Base-by-base conservation (phyloP, 177 flowering plant genomes). In the Vitis hybrid region DNA sequence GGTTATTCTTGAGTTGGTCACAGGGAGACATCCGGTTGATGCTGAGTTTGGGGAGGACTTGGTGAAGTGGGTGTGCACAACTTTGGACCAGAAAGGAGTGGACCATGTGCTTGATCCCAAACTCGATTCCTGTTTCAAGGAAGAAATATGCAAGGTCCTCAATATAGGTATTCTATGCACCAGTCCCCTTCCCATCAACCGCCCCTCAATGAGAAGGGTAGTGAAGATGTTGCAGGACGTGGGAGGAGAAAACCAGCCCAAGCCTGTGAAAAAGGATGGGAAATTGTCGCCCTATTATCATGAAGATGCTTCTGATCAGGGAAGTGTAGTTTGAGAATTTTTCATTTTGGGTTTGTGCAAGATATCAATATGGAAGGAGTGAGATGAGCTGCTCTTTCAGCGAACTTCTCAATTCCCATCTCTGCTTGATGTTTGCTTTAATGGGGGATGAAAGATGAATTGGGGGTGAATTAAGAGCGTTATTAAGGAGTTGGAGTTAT, bases 131-230 rank as follows among this genome's bases (percentile, higher is more conserved):
- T 85, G 91, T 73, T 88, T 81, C 81, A 87, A 82, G 70, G 91
- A 88, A 69, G 92, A 87, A 63, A 83, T 88, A 30, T 79, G 81
- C 80, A 83, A 78, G 71, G 86, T 87, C 74, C 88, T 90, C 54
- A 84, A 87, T 76, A 80, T 90, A 51, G 94, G 85, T 34, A 81
- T 88, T 5, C 83, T 84, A 40, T 90, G 94, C 83, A 88, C 91
- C 13, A 87, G 85, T 57, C 92, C 92, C 4, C 89, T 90, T 13
- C 94, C 94, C 45, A 90, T 88, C 51, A 90, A 90, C 78, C 89
- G 94, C 8, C 94, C 94, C 0, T 79, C 94, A 0, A 90, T 90
- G 92, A 73, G 92, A 73, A 75, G 89, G 58, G 89, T 87, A 9
- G 92, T 90, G 63, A 88, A 88, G 65, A 60, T 85, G 85, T 64